Conservation (phyloP, 208 protist species). For the Leishmania guyanensis region DNA sequence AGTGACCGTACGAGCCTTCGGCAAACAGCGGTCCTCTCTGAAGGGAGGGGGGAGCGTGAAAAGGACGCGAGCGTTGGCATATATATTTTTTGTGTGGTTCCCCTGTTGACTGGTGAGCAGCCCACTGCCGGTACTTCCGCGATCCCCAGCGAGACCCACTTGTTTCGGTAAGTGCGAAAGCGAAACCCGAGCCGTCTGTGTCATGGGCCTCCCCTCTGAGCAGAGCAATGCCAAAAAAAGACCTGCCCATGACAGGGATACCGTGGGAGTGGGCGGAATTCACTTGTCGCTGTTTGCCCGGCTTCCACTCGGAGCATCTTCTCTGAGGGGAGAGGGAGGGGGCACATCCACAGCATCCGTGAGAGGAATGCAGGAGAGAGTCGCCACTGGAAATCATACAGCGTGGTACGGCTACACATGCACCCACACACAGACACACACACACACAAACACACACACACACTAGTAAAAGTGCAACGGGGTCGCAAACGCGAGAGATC, state of each 20-base stretch:
- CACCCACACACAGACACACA: no score
- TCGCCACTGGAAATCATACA: no score
- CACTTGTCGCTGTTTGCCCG: not conserved
- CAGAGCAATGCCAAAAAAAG: not conserved
- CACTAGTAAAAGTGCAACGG: not conserved
- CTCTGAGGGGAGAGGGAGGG: no score
- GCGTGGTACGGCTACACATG: no score
- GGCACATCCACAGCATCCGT: not conserved
- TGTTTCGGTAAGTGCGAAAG: not conserved
- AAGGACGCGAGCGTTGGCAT: not conserved
- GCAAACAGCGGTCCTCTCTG: not conserved
- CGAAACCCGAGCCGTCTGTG: not conserved
- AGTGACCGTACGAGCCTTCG: not conserved
- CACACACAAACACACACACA: no score
- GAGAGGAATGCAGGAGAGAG: not conserved
- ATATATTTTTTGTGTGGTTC: no score
- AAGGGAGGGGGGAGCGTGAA: not conserved
- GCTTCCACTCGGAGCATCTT: not conserved
- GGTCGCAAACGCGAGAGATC: not conserved
- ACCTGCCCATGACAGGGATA: not conserved
- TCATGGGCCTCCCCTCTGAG: not conserved
- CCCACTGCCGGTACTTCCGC: not conserved
- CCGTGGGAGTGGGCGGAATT: not conserved
- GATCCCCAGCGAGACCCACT: no score
- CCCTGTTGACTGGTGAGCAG: no score